These are phyloP conservation scores for Colletotrichum salicis DNA, from an alignment of 2,329 filamentous ascomycete genomes.

Conservation along the genomic window DNA sequence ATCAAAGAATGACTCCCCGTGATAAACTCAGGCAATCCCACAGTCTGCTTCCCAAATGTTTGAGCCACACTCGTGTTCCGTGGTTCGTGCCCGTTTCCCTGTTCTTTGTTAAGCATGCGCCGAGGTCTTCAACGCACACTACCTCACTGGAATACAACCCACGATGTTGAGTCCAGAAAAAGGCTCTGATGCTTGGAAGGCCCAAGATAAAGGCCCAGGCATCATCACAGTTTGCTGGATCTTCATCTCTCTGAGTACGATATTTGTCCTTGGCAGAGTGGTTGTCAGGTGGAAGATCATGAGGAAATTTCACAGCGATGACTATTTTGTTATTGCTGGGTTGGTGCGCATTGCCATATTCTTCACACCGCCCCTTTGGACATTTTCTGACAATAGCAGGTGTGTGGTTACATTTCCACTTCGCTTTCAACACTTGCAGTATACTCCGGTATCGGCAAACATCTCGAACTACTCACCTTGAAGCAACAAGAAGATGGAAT, in stretches of 20 bases:
- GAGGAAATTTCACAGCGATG: constrained; percentile 47
- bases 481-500: constrained; percentile 45
- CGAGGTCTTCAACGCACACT: background rate
- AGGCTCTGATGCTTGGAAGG: constrained; percentile 6
- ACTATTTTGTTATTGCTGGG: constrained; percentile 48
- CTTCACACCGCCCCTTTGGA: background rate
- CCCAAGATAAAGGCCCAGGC: constrained; percentile 43
- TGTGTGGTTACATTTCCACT: constrained; percentile 40
- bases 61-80: background rate
- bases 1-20: background rate
- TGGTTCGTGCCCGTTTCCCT: background rate
- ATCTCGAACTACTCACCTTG: constrained; percentile 45
- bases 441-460: constrained; percentile 50
- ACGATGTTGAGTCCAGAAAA: constrained; percentile 5
- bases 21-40: background rate
- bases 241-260: constrained; percentile 42
- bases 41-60: background rate
- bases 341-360: constrained; percentile 39
- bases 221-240: constrained; percentile 46
- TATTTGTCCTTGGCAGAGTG: constrained; percentile 44
- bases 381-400: background rate
- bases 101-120: background rate
- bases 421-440: constrained; percentile 49
- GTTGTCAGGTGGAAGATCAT: constrained; percentile 44
- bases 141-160: background rate